Base-by-base conservation (phyloP, 202 grass and related monocot species). In the Bolboschoenoplectus hybrid region DNA sequence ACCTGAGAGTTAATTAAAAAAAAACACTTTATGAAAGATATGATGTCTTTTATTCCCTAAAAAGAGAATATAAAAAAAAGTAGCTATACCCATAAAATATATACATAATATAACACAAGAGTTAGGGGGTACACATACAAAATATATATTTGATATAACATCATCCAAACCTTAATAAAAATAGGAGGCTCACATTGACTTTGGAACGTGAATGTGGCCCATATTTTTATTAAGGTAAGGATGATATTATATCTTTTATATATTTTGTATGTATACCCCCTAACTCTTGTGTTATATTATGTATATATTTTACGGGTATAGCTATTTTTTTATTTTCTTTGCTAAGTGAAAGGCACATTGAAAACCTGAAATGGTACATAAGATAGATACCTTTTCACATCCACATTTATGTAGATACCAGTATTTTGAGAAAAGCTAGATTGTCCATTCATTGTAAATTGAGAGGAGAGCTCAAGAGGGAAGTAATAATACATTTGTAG, bases 1-100 rank as follows among this genome's bases (percentile, higher is more conserved):
- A 90, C 85, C 85, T 90, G 12, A 73, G 56, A 84, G 61, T 34
- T 9, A 56, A 63, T 64, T 78, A 43, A 80, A 80, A 14, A 13
- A 74, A 78, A 51, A 19, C 13, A 1, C 13, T 60, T 79, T 60
- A 60, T 80, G 57, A 58, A 80, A 58, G 14, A 1, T 10, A 57
- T 19, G 36, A 4, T 58, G 14, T 53, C 75, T 60, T 60, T 20
- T 17, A 41, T 60, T 56, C 7, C 2, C 36, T 6, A 9, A 58
- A 55, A 43, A 57, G 7, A 79, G 17, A 6, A 16, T 7, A 51
- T 51, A 49, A 26, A n/a, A n/a, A n/a, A n/a, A n/a, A n/a, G n/a
- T n/a, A n/a, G n/a, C n/a, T n/a, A n/a, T n/a, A n/a, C n/a, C n/a
- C n/a, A n/a, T n/a, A n/a, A n/a, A n/a, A n/a, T n/a, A n/a, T n/a